Evolutionary conservation across 2,329 filamentous ascomycete genomes (phyloP), one percentile per base, ranked within the genome.

Genomic region (Colletotrichum destructivum): DNA sequence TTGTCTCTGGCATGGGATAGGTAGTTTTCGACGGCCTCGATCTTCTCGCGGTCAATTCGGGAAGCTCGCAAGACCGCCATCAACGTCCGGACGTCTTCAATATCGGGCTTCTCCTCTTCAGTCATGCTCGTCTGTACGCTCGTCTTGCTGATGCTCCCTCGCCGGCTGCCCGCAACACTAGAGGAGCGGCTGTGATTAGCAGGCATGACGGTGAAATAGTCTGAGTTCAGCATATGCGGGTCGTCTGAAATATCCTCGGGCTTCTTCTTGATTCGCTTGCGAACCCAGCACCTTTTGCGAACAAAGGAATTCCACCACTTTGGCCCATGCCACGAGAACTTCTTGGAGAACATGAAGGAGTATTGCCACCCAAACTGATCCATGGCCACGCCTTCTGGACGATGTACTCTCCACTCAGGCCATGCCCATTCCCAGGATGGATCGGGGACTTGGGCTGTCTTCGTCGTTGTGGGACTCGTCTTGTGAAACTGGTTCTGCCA

Each of bases 341-440:
- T 86, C 72, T 88, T 90, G 74, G 86, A 85, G 79, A 98, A 99
- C 75, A 93, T 92, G 79, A 98, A 95, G 18, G 94, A 96, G 82
- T 99, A 99, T 79, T 97, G 93, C 96, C 96, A 99, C 4, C 96
- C 96, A 74, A 96, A 93, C 73, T 96, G 92, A 77, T 98, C 96
- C 47, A 82, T 76, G 31, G 78, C 66, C 13, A 93, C 91, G 71
- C 93, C 92, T 2, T 92, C 89, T 85, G 96, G 94, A 88, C 94
- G 84, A 71, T 89, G 88, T 75, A 92, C 78, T 38, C 84, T 86
- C 91, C 90, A 92, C 62, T 90, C 89, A 2, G 89, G 86, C 89
- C 90, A 92, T 2, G 84, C 90, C 96, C 96, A 99, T 79, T 94
- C 91, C 96, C 96, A 99, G 73, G 92, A 94, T 7, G 96, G 96